Evolutionary conservation across 2,329 filamentous ascomycete species (phyloP), one percentile per base, ranked within the genome.

Genomic region (Claviceps sp.): DNA sequence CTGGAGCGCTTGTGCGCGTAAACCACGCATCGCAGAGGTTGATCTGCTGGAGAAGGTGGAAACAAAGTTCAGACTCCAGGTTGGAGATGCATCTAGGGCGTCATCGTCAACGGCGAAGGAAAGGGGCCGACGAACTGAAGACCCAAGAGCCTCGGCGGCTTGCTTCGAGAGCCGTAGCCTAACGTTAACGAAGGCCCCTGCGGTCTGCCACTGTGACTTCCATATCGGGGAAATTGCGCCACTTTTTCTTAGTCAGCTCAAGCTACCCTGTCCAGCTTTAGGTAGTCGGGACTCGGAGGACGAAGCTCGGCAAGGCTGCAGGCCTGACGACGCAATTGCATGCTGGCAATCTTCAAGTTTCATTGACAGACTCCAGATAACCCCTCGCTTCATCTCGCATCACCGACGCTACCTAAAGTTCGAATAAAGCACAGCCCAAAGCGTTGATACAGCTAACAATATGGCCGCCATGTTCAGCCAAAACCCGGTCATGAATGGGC

Each of bases 381-480:
- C 47, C 36, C 41, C 18, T 40, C 44, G 47, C 26, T 44, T 53
- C 45, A 52, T 51, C 48, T 38, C 30, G 9, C 26, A 13, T 3
- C 2, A 16, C 8, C 42, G 9, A 4, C 34, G 2, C 13, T 11
- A 1, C 22, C 30, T 40, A 4, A 44, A 5, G 22, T 38, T 6
- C 18, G n/a, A 16, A 13, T 18, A 46, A 13, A 5, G 20, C 14
- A 6, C 34, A 20, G 26, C 2, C 14, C 6, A 20, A 11, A n/a
- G n/a, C 18, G 9, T 30, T 22, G 36, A 24, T 26, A 22, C 9
- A 18, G 22, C 20, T 20, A 36, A 48, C 65, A 73, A 61, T 52
- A 84, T 83, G 78, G 73, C 74, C 61, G 75, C 80, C 66, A 81
- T 84, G 76, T 84, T 84, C 71, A 83, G 79, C 70, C 80, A 84